A percentile compares a stretch with the other conserved stretches of the same genome.
Conservation (phyloP, 2,329 filamentous ascomycete species). For the Dothistroma septosporum region DNA sequence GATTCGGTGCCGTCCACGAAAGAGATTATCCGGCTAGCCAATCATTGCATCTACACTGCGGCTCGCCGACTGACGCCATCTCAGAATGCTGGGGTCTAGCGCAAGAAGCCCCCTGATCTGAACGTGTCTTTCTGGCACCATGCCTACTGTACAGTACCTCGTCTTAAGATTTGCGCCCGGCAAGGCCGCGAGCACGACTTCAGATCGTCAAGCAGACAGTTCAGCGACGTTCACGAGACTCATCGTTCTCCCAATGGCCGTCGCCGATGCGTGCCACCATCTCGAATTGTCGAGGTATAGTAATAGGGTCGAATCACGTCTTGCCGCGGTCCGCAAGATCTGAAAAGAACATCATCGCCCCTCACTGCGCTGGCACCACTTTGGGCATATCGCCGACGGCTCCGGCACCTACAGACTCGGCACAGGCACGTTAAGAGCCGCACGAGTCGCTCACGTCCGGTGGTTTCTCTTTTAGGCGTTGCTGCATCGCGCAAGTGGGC, state of each 20-base stretch:
- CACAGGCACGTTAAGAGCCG: not conserved
- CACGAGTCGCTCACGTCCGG: not conserved
- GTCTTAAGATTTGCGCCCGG: not conserved
- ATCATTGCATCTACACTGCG: not conserved
- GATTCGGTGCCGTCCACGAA: not conserved
- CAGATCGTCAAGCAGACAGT: not conserved
- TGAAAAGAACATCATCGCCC: not conserved
- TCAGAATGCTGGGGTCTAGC: not conserved
- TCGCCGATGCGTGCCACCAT: not conserved
- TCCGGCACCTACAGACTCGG: not conserved
- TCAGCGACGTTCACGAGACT: not conserved
- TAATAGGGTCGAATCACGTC: not conserved
- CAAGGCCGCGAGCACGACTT: not conserved
- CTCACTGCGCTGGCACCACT: not conserved
- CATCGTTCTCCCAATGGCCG: not conserved
- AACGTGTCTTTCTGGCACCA: not conserved
- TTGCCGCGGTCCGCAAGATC: not conserved
- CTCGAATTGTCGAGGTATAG: not conserved
- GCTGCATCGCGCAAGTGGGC: not conserved
- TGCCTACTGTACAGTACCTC: not conserved
- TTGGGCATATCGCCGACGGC: not conserved
- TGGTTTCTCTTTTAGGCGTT: not conserved
- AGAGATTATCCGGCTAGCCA: not conserved
- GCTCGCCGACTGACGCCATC: not conserved
- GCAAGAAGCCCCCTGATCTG: not conserved